These are phyloP conservation scores for Neurospora crassa DNA, from an alignment of 2,329 filamentous ascomycete genomes.

Conservation along the genomic window DNA sequence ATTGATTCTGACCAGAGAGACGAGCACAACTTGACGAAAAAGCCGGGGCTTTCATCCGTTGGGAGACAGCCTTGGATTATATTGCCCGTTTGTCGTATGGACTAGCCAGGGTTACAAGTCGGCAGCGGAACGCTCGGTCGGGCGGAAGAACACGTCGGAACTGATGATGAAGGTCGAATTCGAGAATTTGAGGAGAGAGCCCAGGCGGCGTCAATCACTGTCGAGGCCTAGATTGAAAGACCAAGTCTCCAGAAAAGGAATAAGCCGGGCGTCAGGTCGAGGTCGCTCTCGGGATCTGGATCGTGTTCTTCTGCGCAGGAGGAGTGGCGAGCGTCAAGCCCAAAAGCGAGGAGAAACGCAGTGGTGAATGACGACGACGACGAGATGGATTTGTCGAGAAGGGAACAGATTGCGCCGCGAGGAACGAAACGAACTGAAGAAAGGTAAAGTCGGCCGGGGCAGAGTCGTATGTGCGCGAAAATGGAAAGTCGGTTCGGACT, in stretches of 20 bases:
- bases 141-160: constrained; percentile 6
- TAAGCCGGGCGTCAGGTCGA: neutral
- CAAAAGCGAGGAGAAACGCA: neutral
- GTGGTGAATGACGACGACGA: neutral
- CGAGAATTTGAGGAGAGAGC: neutral
- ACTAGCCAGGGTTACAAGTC: constrained; percentile 5
- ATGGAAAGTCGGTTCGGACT: constrained; percentile 6
- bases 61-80: constrained; percentile 5
- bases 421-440: constrained; percentile 21
- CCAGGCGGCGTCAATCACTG: constrained; percentile 1
- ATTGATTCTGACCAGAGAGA: constrained; percentile 9
- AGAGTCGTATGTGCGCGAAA: constrained; percentile 10
- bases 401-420: constrained; percentile 22
- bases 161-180: constrained; percentile 2
- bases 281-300: neutral
- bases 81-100: constrained; percentile 3
- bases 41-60: constrained; percentile 16
- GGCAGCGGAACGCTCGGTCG: constrained; percentile 2
- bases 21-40: constrained; percentile 8
- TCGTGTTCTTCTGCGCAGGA: neutral
- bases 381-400: constrained; percentile 4
- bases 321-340: neutral
- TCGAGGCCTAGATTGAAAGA: neutral
- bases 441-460: constrained; percentile 17
- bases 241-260: neutral